Percentiles rank a stretch among this genome's conserved stretches.
Conservation (phyloP, 163 green algal genomes). For the Scenedesmus sp. region DNA sequence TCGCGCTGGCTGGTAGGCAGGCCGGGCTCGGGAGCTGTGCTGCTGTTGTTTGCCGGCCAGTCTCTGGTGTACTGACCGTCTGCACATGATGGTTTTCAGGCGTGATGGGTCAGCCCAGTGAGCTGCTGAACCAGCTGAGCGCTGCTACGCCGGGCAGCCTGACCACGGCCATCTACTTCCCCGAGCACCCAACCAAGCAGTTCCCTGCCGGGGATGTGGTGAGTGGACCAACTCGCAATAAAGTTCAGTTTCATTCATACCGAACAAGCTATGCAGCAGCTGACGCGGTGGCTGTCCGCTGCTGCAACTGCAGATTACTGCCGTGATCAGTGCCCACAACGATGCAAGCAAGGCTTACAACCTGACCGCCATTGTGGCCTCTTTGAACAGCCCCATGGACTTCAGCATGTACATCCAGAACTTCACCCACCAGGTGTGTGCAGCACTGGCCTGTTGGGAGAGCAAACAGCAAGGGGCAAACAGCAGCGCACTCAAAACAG, state of each 20-base stretch:
- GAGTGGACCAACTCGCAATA: neutral
- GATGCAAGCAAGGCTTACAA: constrained; percentile 67
- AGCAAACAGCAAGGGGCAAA: neutral
- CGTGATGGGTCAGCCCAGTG: constrained; percentile 26
- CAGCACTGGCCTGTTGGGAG: neutral
- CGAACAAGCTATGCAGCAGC: neutral
- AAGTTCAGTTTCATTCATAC: neutral
- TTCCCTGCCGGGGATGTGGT: constrained; percentile 71
- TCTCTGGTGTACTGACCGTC: neutral
- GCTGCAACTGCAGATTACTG: constrained; percentile 50
- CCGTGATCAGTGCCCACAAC: constrained; percentile 69
- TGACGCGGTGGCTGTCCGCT: neutral
- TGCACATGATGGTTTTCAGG: constrained; percentile 2
- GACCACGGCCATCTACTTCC: constrained; percentile 64
- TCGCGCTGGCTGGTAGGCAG: constrained; percentile 15
- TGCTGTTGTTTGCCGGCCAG: neutral
- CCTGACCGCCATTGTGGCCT: constrained; percentile 67
- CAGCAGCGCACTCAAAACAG: neutral
- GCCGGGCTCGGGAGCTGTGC: neutral
- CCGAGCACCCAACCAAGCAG: constrained; percentile 61
- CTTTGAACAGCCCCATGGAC: constrained; percentile 68
- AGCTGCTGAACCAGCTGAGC: constrained; percentile 61
- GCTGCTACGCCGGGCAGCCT: constrained; percentile 57
- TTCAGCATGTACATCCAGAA: constrained; percentile 73
- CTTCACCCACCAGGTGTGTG: constrained; percentile 66